phyloP scores from a whole-genome alignment of 306 rosid genomes.

The Cucurbita maxima region DNA sequence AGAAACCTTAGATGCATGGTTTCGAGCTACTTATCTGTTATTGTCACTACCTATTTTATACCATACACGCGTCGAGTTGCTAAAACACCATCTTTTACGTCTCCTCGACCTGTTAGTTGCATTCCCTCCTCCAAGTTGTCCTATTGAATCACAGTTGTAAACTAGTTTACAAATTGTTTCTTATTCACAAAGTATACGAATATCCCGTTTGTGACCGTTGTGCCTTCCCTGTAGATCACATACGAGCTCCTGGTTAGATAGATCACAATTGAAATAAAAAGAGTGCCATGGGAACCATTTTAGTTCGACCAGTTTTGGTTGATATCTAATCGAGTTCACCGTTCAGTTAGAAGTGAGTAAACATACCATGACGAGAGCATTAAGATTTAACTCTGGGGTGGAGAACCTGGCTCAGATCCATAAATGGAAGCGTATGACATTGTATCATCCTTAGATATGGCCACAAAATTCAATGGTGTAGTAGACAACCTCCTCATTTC shows the following conservation, averaged over 20 bases:
- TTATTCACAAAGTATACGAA: constrained; percentile 1
- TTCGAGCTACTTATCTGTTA: constrained; percentile 4
- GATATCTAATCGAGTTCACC: not conserved
- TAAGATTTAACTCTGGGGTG: constrained; percentile 39
- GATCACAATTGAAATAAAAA: not conserved
- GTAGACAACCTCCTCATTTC: constrained; percentile 79
- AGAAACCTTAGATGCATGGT: not conserved
- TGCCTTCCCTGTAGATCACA: not conserved
- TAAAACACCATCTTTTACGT: not conserved
- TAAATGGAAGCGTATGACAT: constrained; percentile 73
- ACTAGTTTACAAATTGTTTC: constrained; percentile 8
- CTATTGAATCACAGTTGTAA: not conserved
- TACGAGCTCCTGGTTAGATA: not conserved
- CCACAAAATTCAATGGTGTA: constrained; percentile 74
- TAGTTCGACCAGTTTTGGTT: not conserved
- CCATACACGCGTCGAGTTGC: not conserved
- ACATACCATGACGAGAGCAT: not conserved
- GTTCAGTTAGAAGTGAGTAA: not conserved
- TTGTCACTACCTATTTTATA: not conserved
- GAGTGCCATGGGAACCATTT: not conserved
- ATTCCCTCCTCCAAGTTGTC: not conserved
- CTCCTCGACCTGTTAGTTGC: constrained; percentile 1
- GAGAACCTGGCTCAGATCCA: constrained; percentile 87
- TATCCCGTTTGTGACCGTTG: not conserved
- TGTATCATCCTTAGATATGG: constrained; percentile 76